Conservation (phyloP, 345 rosid species). For the Orychophragmus violaceus region DNA sequence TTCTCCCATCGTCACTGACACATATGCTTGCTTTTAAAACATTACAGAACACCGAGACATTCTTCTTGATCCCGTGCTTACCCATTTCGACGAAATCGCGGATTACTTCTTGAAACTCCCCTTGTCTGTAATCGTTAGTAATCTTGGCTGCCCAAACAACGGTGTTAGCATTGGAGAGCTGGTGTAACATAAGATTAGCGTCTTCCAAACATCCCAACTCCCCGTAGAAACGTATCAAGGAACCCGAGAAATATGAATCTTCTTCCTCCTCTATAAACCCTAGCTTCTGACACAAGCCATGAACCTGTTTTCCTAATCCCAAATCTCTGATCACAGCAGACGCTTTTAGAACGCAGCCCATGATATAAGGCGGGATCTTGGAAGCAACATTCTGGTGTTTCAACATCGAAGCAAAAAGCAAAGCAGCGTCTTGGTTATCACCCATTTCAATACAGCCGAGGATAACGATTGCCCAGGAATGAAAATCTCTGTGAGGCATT, state of each 20-base stretch:
- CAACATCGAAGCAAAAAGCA: slow-evolving; percentile 45
- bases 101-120: slow-evolving; percentile 37
- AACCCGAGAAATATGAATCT: slow-evolving; percentile 32
- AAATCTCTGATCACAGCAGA: slow-evolving; percentile 42
- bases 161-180: slow-evolving; percentile 27
- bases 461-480: slow-evolving; percentile 55
- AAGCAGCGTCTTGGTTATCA: slow-evolving; percentile 37
- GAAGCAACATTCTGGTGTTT: slow-evolving; percentile 1
- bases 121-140: slow-evolving; percentile 43
- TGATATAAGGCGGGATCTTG: slow-evolving; percentile 40
- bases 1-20: slow-evolving; percentile 42
- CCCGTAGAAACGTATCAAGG: slow-evolving; percentile 54
- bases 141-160: slow-evolving; percentile 33
- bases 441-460: slow-evolving; percentile 38
- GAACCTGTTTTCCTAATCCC: slow-evolving; percentile 62
- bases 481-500: slow-evolving; percentile 47
- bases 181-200: slow-evolving; percentile 38
- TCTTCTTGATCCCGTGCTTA: slow-evolving; percentile 35
- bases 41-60: slow-evolving; percentile 35
- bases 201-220: slow-evolving; percentile 37
- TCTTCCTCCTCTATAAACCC: slow-evolving; percentile 25
- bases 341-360: slow-evolving; percentile 44
- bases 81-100: slow-evolving; percentile 47
- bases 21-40: slow-evolving; percentile 50
- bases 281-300: slow-evolving; percentile 50